Conservation (phyloP, 192 early-diverging fungal genomes). For the Kickxella alabastrina region DNA sequence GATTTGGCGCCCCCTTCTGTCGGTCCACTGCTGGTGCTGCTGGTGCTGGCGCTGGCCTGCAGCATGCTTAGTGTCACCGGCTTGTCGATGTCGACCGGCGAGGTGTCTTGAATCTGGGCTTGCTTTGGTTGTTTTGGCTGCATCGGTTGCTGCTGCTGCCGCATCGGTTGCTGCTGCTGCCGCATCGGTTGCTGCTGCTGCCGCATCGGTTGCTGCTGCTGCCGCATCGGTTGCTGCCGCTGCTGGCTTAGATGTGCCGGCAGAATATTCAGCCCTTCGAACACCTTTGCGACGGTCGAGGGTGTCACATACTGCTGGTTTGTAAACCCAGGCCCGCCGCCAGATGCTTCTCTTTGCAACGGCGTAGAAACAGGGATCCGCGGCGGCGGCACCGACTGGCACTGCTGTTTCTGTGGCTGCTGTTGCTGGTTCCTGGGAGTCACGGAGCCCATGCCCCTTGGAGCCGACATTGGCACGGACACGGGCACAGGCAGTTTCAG, state of each 20-base stretch:
- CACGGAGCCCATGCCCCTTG: no score
- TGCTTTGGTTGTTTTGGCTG: not conserved
- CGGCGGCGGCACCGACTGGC: no score
- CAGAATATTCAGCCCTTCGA: no score
- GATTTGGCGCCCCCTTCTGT: constrained; percentile 6
- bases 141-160: not conserved
- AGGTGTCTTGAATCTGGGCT: not conserved
- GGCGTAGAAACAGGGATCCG: no score
- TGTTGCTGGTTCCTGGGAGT: no score
- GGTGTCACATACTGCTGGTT: no score
- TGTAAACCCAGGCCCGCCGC: no score
- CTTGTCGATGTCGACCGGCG: not conserved
- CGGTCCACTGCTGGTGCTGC: constrained; percentile 7
- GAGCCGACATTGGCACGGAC: not conserved
- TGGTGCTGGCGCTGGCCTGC: constrained; percentile 16
- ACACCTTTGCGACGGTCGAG: no score
- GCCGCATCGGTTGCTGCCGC: not conserved
- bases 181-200: not conserved
- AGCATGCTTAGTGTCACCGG: constrained; percentile 10
- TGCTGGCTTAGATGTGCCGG: not conserved
- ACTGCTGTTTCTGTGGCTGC: no score
- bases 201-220: not conserved
- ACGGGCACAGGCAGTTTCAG: constrained; percentile 16
- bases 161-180: not conserved
- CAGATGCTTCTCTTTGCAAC: no score